These are phyloP conservation scores for Penicillium goetzii DNA, from an alignment of 495 filamentous ascomycete species.

Conservation along the genomic window DNA sequence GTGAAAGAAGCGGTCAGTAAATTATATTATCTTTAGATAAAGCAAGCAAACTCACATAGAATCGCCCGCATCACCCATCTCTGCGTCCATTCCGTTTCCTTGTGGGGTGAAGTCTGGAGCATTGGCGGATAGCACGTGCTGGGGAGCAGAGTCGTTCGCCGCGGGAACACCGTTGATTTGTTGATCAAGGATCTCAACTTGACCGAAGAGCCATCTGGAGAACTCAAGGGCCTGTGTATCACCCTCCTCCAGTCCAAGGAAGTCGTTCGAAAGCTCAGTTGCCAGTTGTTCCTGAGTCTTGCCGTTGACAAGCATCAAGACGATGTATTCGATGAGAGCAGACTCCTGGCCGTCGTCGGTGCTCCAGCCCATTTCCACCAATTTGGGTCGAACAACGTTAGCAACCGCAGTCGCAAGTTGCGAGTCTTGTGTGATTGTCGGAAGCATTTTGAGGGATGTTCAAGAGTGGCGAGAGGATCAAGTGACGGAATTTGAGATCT, in stretches of 20 bases:
- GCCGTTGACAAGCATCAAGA: conserved; percentile 93
- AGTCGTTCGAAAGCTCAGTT: conserved; percentile 83
- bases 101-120: conserved; percentile 36
- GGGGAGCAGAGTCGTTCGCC: conserved; percentile 25
- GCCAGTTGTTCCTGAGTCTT: conserved; percentile 90
- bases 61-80: conserved; percentile 71
- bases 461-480: conserved; percentile 4
- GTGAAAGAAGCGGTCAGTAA: conserved; percentile 25
- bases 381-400: conserved; percentile 81
- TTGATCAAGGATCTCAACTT: conserved; percentile 68
- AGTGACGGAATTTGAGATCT: not conserved
- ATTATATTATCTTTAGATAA: not conserved
- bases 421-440: conserved; percentile 26
- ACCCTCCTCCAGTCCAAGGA: conserved; percentile 80
- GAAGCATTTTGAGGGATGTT: conserved; percentile 26
- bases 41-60: conserved; percentile 65
- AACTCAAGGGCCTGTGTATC: conserved; percentile 84
- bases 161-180: conserved; percentile 56
- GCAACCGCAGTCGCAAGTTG: conserved; percentile 82
- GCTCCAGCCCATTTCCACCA: conserved; percentile 94
- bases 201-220: conserved; percentile 86
- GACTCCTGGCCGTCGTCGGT: conserved; percentile 77
- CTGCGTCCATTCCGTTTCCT: conserved; percentile 55
- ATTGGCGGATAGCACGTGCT: conserved; percentile 42
- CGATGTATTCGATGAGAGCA: conserved; percentile 91